Evolutionary conservation across 345 rosid genomes (phyloP), one percentile per base, ranked within the genome.

Genomic region (Passiflora organensis): DNA sequence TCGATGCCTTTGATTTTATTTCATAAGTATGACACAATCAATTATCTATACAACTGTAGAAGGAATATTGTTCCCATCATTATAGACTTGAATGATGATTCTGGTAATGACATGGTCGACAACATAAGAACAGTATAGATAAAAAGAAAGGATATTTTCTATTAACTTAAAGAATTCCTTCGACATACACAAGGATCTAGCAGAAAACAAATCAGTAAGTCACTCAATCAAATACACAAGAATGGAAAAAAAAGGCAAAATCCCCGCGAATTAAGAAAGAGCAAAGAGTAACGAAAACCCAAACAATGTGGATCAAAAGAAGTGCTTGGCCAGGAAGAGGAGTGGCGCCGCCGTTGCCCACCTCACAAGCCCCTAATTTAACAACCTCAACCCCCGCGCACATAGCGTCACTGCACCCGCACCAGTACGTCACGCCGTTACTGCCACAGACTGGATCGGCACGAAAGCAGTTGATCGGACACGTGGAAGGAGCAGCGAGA

Each of bases 241-340:
- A 56, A 37, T 21, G 18, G 44, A 32, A 6, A 15, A 32, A 4
- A 6, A 2, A n/a, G n/a, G 20, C 10, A 1, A n/a, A 50, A 50
- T 9, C 44, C 6, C 49, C n/a, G 17, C 10, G 42, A 38, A 56
- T 79, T 76, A 89, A 44, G 86, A 84, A 66, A 86, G 70, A 6
- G 97, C 97, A 19, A 84, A 81, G 39, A 93, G 64, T 51, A 93
- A 81, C 65, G 95, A 89, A 54, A 93, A 79, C 0, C 88, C 99
- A 93, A 1, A 93, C 81, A 43, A 83, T 86, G 67, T 93, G 99
- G 48, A 89, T 79, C 81, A 93, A 73, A 49, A 84, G 89, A 68
- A 93, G 72, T 60, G 91, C 85, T 70, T 93, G 96, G 53, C 96
- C 89, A 38, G 93, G 85, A 66, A 91, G 78, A 57, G 96, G 75